Conservation (phyloP, 176 grass and related monocot species). For the Triticum timopheevii region DNA sequence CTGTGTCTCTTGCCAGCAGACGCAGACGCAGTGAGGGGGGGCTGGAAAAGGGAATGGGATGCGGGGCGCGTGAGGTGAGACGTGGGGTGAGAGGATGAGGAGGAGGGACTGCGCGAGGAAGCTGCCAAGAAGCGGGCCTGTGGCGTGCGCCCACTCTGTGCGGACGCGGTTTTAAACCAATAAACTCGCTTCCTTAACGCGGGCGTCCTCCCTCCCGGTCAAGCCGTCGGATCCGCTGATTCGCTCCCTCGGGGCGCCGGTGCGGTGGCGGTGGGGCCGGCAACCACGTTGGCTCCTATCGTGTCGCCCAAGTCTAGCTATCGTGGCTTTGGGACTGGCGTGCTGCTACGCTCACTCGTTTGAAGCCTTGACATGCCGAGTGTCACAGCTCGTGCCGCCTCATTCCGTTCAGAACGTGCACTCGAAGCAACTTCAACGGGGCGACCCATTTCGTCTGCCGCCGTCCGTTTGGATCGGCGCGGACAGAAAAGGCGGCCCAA, state of each 20-base stretch:
- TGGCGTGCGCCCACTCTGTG: background rate
- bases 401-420: too few species aligned
- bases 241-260: background rate
- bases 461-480: too few species aligned
- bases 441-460: too few species aligned
- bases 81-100: background rate
- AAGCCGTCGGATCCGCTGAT: slow-evolving; percentile 3
- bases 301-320: background rate
- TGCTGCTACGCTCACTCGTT: background rate
- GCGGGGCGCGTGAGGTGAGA: slow-evolving; percentile 10
- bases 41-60: background rate
- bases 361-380: too few species aligned
- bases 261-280: background rate
- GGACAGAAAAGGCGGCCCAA: too few species aligned
- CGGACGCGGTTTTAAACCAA: background rate
- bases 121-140: background rate
- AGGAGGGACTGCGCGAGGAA: background rate
- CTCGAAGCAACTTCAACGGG: too few species aligned
- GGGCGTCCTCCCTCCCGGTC: slow-evolving; percentile 10
- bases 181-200: slow-evolving; percentile 1
- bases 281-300: background rate
- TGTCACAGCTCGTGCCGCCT: too few species aligned
- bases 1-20: background rate
- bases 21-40: too few species aligned
- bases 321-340: background rate